Evolutionary conservation across 1,284 basidiomycete species (phyloP), one percentile per base, ranked within the genome.

Genomic region (Boletus sp.): DNA sequence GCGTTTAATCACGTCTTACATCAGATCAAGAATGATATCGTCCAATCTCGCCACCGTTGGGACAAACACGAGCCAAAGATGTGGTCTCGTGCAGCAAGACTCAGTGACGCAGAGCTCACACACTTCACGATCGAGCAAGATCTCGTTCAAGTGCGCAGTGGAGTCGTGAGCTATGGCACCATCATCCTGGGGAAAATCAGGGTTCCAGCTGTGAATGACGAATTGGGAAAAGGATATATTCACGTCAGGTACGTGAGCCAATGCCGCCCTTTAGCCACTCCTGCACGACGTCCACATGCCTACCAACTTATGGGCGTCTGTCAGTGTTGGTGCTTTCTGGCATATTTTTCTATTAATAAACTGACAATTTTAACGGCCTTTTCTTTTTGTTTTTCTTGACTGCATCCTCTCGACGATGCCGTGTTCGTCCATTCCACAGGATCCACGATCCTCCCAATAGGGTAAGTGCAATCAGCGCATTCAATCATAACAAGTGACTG

Each of bases 171-270:
- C 45, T 88, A 89, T 61, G 87, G 88, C 8, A 78, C 75, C 10
- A 78, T 89, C 50, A 77, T 90, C 51, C 66, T 90, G 20, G 87
- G 87, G 19, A 89, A 89, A 73, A 77, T 90, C 60, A 77, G 76
- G 56, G 72, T 89, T 39, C 83, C 85, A 6, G 81, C 76, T 16
- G 66, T 88, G 49, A 70, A 76, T 10, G 84, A 86, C 57, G 71
- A 79, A 56, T n/a, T 55, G 23, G 82, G 83, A 9, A 71, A 74
- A 53, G 83, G 85, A 4, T 89, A 75, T 60, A 60, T 89, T 46
- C 84, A 88, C 53, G 79, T 89, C 57, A 77, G 86, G 86, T 88
- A 56, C 54, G 76, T 65, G 36, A 40, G 20, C 22, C 25, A 32
- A 46, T 23, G 27, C 30, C 41, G 42, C 8, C 13, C 30, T n/a